A percentile compares a stretch with the other conserved stretches of the same genome.
Evolutionary conservation across 108 stramenopile species (phyloP).

Genomic region (Cyclotella kingstonii): DNA sequence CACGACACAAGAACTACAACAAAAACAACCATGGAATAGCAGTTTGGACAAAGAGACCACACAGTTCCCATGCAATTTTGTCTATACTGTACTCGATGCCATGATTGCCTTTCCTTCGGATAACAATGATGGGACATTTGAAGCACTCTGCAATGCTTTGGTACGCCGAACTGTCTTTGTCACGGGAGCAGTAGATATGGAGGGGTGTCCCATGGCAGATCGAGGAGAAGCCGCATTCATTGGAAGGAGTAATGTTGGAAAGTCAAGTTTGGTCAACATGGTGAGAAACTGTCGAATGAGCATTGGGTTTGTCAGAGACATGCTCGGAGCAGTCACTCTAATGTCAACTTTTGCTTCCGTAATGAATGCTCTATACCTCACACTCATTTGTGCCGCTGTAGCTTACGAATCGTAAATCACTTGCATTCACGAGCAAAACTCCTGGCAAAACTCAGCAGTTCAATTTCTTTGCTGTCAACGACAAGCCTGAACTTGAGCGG

Average conservation of each 20-base stretch:
- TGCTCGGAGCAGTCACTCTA: too few species aligned
- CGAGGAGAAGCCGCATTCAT: constrained; percentile 89
- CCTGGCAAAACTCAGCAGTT: constrained; percentile 97
- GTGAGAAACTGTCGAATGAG: constrained; percentile 37
- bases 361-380: too few species aligned
- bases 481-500: constrained; percentile 77
- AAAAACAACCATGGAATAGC: too few species aligned
- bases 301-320: too few species aligned
- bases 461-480: constrained; percentile 95
- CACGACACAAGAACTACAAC: neutral
- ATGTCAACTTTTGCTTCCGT: too few species aligned
- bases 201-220: constrained; percentile 76
- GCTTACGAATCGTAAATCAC: constrained; percentile 86
- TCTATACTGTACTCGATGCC: constrained; percentile 74
- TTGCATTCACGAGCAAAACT: constrained; percentile 90
- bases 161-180: constrained; percentile 80
- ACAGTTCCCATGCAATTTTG: constrained; percentile 49
- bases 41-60: constrained; percentile 21
- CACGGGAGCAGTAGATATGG: constrained; percentile 86
- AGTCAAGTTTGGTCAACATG: constrained; percentile 90
- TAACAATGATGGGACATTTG: constrained; percentile 82
- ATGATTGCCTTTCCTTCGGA: constrained; percentile 82
- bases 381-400: neutral
- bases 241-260: constrained; percentile 93
- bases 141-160: constrained; percentile 80